A percentile compares a stretch with the other conserved stretches of the same genome.
Conservation (phyloP, 2,329 filamentous ascomycete species). For the Diaporthe vexans region DNA sequence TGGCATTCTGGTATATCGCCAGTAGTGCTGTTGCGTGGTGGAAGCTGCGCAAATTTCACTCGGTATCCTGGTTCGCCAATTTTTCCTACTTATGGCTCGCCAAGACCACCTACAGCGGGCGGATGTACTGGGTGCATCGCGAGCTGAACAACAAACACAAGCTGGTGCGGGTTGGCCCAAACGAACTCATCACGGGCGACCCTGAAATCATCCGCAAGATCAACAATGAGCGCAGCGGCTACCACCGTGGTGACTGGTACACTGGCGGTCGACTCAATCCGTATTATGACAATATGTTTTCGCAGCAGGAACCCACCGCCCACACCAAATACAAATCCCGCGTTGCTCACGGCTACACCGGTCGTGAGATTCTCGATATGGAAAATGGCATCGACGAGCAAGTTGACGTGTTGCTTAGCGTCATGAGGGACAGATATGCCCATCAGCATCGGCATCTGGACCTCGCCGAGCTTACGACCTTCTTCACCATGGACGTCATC, state of each 20-base stretch:
- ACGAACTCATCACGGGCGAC: constrained; percentile 45
- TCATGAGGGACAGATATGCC: background rate
- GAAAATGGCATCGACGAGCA: constrained; percentile 36
- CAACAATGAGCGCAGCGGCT: constrained; percentile 7
- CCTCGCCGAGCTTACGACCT: constrained; percentile 57
- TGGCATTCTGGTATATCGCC: constrained; percentile 41
- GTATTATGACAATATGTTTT: constrained; percentile 33
- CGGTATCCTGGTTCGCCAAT: constrained; percentile 46
- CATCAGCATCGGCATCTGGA: constrained; percentile 55
- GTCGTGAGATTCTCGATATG: constrained; percentile 26
- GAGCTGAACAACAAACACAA: constrained; percentile 45
- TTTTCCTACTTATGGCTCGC: constrained; percentile 53
- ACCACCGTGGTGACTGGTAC: constrained; percentile 20
- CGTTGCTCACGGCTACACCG: constrained; percentile 20
- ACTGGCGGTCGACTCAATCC: constrained; percentile 30
- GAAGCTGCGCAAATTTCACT: constrained; percentile 46
- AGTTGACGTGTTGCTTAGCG: background rate
- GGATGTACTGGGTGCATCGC: constrained; percentile 45
- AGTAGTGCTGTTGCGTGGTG: constrained; percentile 33
- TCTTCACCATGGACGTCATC: constrained; percentile 64
- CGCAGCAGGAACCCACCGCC: constrained; percentile 37
- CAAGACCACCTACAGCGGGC: constrained; percentile 44
- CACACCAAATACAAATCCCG: constrained; percentile 48
- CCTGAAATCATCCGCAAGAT: constrained; percentile 44
- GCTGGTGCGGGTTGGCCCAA: constrained; percentile 48